Percentiles rank a stretch among this genome's conserved stretches.
Conservation (phyloP, 805 yeast species). For the Cyberlindnera sargentensis region DNA sequence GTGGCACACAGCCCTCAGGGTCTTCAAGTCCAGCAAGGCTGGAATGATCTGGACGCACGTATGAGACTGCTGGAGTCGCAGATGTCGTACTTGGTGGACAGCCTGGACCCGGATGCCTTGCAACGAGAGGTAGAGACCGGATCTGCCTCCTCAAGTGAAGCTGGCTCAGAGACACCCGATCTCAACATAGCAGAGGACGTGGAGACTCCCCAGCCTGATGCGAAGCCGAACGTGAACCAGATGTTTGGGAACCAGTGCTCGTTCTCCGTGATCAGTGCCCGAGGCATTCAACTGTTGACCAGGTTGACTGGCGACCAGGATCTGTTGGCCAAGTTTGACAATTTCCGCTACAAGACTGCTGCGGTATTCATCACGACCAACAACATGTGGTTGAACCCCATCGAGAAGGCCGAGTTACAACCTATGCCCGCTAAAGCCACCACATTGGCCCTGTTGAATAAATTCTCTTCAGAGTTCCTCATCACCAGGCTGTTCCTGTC, state of each 20-base stretch:
- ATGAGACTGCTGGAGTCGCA: conserved; percentile 29
- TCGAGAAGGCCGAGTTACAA: conserved; percentile 19
- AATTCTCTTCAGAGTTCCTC: conserved; percentile 8
- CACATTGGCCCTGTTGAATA: conserved; percentile 12
- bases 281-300: conserved; percentile 35
- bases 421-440: conserved; percentile 27
- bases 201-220: too few relatives aligned
- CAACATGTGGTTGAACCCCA: conserved; percentile 29
- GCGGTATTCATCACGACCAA: conserved; percentile 16
- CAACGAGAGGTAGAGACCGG: too few relatives aligned
- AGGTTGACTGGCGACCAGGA: conserved; percentile 15
- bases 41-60: conserved; percentile 21
- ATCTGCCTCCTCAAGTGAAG: too few relatives aligned
- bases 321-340: conserved; percentile 18
- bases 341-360: conserved; percentile 16
- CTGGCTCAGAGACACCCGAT: too few relatives aligned
- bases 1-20: too few relatives aligned
- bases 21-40: not conserved
- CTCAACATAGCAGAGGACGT: not conserved
- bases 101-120: conserved; percentile 7
- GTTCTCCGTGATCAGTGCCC: conserved; percentile 33
- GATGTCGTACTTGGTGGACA: conserved; percentile 23
- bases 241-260: conserved; percentile 21
- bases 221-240: conserved; percentile 1
- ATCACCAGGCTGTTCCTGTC: conserved; percentile 8